Conservation (phyloP, 2,329 filamentous ascomycete genomes). For the Pezicula neosporulosa region DNA sequence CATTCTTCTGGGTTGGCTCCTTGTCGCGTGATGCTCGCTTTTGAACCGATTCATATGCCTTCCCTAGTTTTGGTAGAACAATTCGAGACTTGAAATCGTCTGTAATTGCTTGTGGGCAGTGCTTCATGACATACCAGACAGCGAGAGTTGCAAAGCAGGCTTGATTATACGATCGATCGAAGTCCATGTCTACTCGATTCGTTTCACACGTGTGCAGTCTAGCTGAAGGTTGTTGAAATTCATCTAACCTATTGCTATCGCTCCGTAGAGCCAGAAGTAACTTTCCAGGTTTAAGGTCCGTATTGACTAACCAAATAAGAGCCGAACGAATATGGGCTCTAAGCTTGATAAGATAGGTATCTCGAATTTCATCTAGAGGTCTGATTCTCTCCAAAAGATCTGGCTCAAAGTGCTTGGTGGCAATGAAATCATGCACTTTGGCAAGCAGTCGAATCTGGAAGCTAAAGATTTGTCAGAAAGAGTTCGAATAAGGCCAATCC, state of each 20-base stretch:
- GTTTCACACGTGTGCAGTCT: conserved; percentile 9
- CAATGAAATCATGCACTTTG: conserved; percentile 11
- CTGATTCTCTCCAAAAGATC: conserved; percentile 7
- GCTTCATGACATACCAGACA: conserved; percentile 15
- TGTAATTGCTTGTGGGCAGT: conserved; percentile 9
- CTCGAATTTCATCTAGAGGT: conserved; percentile 7
- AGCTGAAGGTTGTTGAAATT: conserved; percentile 5
- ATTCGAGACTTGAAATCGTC: conserved; percentile 5
- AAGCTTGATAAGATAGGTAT: conserved; percentile 6
- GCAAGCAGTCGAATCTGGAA: conserved; percentile 15
- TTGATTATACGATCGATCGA: conserved; percentile 14
- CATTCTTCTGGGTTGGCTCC: conserved; percentile 16
- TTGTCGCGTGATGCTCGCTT: conserved; percentile 9
- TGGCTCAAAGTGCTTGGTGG: conserved; percentile 8
- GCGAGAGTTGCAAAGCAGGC: conserved; percentile 16
- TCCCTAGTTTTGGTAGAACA: conserved; percentile 6
- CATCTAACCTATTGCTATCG: neutral
- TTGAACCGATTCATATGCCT: conserved; percentile 9
- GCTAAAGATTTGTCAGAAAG: conserved; percentile 2
- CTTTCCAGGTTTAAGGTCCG: conserved; percentile 8
- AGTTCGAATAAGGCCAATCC: neutral
- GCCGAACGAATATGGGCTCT: conserved; percentile 2
- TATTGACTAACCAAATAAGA: conserved; percentile 12
- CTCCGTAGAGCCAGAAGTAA: conserved; percentile 10
- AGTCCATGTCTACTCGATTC: conserved; percentile 5